Base-by-base conservation (phyloP, 345 rosid species). In the Alliaria petiolata region DNA sequence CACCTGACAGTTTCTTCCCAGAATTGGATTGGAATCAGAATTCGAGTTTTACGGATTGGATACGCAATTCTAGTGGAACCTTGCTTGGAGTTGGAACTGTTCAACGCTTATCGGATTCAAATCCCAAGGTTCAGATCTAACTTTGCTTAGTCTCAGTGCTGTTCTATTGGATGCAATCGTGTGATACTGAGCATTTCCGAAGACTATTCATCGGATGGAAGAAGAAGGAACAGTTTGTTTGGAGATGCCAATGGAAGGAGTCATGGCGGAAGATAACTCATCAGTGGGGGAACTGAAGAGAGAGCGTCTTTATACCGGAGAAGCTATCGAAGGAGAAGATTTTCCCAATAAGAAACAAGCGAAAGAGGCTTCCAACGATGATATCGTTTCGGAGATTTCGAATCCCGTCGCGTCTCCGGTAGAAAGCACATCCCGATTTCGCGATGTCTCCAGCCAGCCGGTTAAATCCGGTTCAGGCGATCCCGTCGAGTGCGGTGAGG, bases 331-430 rank as follows among this genome's bases (percentile, higher is more conserved):
- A 63, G 85, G 77, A n/a, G 26, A 61, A 10, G 46, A 55, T 12
- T 75, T 62, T 67, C 82, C 83, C 3, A 74, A 33, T 17, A 87
- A 84, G 84, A 89, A 85, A 78, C 91, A 81, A 60, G 89, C 74
- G 0, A 87, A 83, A 72, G 99, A 95, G 50, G 82, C 88, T 76
- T 81, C 85, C 0, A 78, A 79, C 31, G 97, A 95, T 38, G 99
- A 95, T 60, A 69, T 83, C 16, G 76, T 76, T 17, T 95, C 98
- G 20, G 99, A 95, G 76, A 97, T 95, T 56, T 82, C 90, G 1
- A 91, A 95, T 69, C 97, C 97, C 1, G 36, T 76, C 36, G 71
- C 83, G 0, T 88, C 92, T 39, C 91, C 89, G 0, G 84, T 77
- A 17, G 92, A 80, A 42, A 81, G 76, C 76, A 76, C 80, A 0